phyloP scores from a whole-genome alignment of 2,329 filamentous ascomycete species.

The Pyricularia sp. region DNA sequence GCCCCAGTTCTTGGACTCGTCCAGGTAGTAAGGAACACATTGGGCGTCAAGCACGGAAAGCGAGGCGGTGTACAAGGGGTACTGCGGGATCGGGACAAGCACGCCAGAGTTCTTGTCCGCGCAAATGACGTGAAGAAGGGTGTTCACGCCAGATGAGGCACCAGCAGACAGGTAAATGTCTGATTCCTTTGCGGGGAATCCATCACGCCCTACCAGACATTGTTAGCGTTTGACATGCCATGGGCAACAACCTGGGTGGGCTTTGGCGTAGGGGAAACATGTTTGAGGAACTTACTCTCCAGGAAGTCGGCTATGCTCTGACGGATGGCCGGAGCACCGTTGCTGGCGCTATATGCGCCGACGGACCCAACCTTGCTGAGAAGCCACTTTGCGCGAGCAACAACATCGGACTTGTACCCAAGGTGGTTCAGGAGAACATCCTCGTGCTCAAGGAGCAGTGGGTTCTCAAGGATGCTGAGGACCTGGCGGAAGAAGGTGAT shows the following conservation, averaged over 20 bases:
- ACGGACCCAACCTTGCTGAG: conserved; percentile 78
- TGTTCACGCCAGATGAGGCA: conserved; percentile 90
- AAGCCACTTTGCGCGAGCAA: conserved; percentile 70
- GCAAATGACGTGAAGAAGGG: conserved; percentile 81
- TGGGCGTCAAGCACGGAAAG: conserved; percentile 73
- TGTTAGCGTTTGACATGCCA: conserved; percentile 9
- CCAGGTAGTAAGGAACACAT: conserved; percentile 86
- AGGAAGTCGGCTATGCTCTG: conserved; percentile 88
- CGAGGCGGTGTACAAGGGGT: conserved; percentile 92
- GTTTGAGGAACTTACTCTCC: conserved; percentile 45
- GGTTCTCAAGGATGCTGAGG: conserved; percentile 84
- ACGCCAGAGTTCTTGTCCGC: conserved; percentile 64
- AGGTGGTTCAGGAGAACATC: conserved; percentile 62
- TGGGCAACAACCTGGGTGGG: not conserved
- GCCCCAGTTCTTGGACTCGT: conserved; percentile 77
- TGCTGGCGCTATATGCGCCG: conserved; percentile 91
- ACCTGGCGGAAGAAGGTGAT: conserved; percentile 99
- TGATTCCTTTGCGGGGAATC: conserved; percentile 66
- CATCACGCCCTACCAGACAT: conserved; percentile 54
- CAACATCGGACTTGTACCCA: conserved; percentile 81
- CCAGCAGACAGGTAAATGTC: conserved; percentile 86
- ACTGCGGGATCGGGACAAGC: conserved; percentile 91
- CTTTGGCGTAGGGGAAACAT: not conserved
- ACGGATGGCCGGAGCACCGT: conserved; percentile 74
- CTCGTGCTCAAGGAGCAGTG: conserved; percentile 67